Conservation (phyloP, 805 yeast species). For the Saturnispora kantuleensis region DNA sequence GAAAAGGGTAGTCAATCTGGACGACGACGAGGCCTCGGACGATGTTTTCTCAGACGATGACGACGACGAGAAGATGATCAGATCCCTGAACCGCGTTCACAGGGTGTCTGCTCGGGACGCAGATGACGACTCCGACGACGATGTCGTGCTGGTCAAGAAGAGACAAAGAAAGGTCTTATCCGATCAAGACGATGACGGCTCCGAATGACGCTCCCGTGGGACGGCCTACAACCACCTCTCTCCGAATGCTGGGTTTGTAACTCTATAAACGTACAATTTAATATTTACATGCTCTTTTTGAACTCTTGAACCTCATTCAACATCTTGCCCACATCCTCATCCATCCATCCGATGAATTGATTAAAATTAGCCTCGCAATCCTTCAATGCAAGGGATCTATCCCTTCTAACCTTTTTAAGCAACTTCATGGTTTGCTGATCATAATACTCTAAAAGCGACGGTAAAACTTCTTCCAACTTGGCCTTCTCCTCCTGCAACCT, state of each 20-base stretch:
- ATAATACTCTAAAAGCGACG: conserved; percentile 13
- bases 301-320: conserved; percentile 5
- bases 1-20: not conserved
- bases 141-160: not conserved
- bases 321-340: conserved; percentile 9
- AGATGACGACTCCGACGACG: conserved; percentile 1
- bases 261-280: not conserved
- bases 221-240: not conserved
- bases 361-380: conserved; percentile 10
- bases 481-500: conserved; percentile 6
- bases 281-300: not conserved
- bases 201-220: too few relatives aligned
- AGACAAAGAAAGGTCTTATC: not conserved
- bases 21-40: not conserved
- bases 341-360: conserved; percentile 15
- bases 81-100: not conserved
- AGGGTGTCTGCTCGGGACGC: not conserved
- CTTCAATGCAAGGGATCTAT: conserved; percentile 5
- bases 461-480: conserved; percentile 8
- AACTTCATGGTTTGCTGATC: conserved; percentile 10
- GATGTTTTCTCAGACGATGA: conserved; percentile 3
- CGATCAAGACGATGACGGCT: conserved; percentile 6
- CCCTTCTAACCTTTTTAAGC: conserved; percentile 1
- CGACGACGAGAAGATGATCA: conserved; percentile 2
- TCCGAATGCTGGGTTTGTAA: not conserved